Base-by-base conservation (phyloP, 2,329 filamentous ascomycete genomes). In the Mycosphaerella arachidis region DNA sequence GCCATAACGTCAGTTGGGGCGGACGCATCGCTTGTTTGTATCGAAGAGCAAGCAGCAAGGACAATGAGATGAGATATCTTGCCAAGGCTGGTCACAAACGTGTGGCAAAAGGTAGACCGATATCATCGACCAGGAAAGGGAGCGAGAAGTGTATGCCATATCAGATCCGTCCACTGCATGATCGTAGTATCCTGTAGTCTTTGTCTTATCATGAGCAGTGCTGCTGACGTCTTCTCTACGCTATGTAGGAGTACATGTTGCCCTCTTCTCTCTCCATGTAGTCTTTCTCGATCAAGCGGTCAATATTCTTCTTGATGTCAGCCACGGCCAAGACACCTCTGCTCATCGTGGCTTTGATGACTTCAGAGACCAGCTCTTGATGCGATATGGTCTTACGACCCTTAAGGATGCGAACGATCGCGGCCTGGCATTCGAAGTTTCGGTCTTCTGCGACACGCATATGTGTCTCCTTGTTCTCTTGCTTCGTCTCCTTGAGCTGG, bases 361-460 rank as follows among this genome's bases (percentile, higher is more conserved):
- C 92, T 78, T 97, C 92, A 2, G 89, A 87, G 20, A 97, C 89
- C 29, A 99, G 78, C 73, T 96, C 89, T n/a, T 85, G 81, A 72
- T 97, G 93, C 4, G 84, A 86, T 76, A 97, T 92, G 8, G 78
- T 84, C 84, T 97, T 97, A 66, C 91, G 83, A 65, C 87, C 89
- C 85, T 99, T 99, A 90, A 99, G 92, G 71, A 99, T 96, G 18
- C 94, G 82, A 63, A 99, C 94, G 71, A 99, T 95, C 0, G 94
- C 93, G 0, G 94, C 94, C 75, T 99, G 94, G 0, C 92, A 97
- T 78, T 99, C 95, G 70, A 95, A 96, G 71, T 96, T 91, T 54
- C 94, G 82, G 72, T 99, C 94, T 55, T 90, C 89, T 0, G 87
- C 88, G 4, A 99, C 91, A 48, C 91, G 85, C 75, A 96, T 89